These are phyloP conservation scores for Clonostachys rhizophaga DNA, from an alignment of 2,329 filamentous ascomycete genomes.

Conservation along the genomic window DNA sequence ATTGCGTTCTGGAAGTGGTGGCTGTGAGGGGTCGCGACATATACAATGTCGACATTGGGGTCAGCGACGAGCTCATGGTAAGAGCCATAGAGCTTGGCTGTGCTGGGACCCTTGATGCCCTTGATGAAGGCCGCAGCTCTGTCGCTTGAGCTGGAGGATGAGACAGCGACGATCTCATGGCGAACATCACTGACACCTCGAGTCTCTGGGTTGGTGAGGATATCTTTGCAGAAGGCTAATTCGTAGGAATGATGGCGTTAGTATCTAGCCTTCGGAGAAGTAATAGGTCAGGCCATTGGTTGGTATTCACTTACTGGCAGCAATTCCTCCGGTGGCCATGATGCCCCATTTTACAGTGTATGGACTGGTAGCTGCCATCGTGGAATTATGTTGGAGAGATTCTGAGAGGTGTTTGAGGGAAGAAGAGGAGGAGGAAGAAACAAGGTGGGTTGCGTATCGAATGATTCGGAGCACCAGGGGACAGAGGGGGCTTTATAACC, in stretches of 20 bases:
- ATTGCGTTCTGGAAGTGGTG: constrained; percentile 91
- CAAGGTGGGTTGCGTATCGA: neutral
- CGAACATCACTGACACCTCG: constrained; percentile 68
- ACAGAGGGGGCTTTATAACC: too few species aligned
- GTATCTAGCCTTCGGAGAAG: neutral
- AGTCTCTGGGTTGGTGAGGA: constrained; percentile 66
- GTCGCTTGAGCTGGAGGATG: constrained; percentile 68
- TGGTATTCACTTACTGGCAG: constrained; percentile 39
- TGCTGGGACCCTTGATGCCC: constrained; percentile 62
- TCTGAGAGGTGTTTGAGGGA: neutral
- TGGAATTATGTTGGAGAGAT: constrained; percentile 7
- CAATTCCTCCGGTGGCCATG: constrained; percentile 56
- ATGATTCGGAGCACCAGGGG: too few species aligned
- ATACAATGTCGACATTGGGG: constrained; percentile 76
- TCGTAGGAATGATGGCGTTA: neutral
- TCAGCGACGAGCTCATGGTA: constrained; percentile 80
- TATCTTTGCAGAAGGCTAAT: constrained; percentile 67
- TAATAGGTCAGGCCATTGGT: neutral
- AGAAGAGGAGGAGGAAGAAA: neutral
- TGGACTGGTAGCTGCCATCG: constrained; percentile 32
- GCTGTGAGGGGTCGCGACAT: constrained; percentile 85
- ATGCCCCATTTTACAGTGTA: constrained; percentile 55
- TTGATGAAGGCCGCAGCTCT: constrained; percentile 70
- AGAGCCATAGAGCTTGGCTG: constrained; percentile 70
- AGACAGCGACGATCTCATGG: constrained; percentile 75